Percentiles rank a stretch among this genome's conserved stretches.
Conservation (phyloP, 1,284 basidiomycete genomes). For the Naganishia albida region DNA sequence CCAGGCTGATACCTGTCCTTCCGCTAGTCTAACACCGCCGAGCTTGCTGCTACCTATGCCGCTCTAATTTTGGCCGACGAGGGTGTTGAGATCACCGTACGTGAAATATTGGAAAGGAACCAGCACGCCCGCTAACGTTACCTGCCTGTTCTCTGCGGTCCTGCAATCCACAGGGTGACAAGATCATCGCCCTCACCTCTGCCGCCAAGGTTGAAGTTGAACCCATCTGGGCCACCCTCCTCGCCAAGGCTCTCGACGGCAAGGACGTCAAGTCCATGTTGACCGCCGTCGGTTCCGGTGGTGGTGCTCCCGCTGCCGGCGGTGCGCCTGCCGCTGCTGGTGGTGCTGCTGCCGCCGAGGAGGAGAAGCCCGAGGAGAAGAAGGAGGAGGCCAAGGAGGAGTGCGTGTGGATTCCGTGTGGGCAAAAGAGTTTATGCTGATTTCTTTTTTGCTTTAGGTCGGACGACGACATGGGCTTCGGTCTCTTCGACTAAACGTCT, state of each 20-base stretch:
- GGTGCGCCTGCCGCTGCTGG: constrained; percentile 58
- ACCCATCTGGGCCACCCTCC: constrained; percentile 94
- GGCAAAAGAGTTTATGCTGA: constrained; percentile 30
- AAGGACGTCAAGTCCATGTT: constrained; percentile 96
- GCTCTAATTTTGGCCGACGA: constrained; percentile 97
- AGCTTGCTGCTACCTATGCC: constrained; percentile 87
- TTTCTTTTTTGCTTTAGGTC: constrained; percentile 55
- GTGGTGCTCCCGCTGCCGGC: constrained; percentile 70
- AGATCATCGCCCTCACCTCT: constrained; percentile 77
- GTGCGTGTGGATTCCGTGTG: constrained; percentile 19
- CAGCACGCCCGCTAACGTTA: too few relatives aligned
- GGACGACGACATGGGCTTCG: constrained; percentile 91
- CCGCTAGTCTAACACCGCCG: constrained; percentile 50
- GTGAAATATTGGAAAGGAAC: constrained; percentile 52
- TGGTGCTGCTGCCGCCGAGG: constrained; percentile 64
- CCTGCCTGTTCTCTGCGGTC: too few relatives aligned
- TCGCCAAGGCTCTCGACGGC: constrained; percentile 96
- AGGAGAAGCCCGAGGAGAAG: constrained; percentile 66
- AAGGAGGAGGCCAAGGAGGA: constrained; percentile 82
- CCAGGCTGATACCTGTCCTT: not conserved
- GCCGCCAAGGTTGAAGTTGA: constrained; percentile 86
- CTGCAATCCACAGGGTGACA: constrained; percentile 72
- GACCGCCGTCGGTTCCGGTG: constrained; percentile 83
- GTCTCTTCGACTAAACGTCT: constrained; percentile 71
- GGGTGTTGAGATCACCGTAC: constrained; percentile 91